Percentiles rank a stretch among this genome's conserved stretches.
Evolutionary conservation across 2,329 filamentous ascomycete genomes (phyloP).

Genomic region (Neocatenulostroma microsporum): DNA sequence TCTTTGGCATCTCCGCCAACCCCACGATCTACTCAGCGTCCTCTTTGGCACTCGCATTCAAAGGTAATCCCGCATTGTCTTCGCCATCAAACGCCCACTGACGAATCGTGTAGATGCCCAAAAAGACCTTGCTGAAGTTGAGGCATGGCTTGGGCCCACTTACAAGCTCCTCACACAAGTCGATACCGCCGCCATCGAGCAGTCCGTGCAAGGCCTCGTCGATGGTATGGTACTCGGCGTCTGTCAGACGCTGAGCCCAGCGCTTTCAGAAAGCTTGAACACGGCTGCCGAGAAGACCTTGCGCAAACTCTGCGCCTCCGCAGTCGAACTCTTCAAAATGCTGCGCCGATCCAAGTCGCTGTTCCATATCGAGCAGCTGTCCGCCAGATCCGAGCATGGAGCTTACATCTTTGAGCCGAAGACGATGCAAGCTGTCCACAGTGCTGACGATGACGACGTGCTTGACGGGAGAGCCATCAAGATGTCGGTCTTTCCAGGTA

Average conservation of each 20-base stretch:
- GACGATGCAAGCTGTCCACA: slow-evolving; percentile 4
- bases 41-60: no score
- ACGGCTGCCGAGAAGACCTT: background rate
- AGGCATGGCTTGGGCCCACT: slow-evolving; percentile 6
- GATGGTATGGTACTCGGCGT: background rate
- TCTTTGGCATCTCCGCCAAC: no score
- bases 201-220: background rate
- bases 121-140: background rate
- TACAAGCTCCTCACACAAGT: slow-evolving; percentile 1
- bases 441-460: slow-evolving; percentile 3
- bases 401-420: background rate
- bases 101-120: background rate
- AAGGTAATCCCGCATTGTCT: no score
- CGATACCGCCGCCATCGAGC: background rate
- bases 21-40: no score
- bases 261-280: background rate
- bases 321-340: slow-evolving; percentile 1
- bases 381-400: background rate
- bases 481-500: slow-evolving; percentile 5
- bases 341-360: slow-evolving; percentile 5
- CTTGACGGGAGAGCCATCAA: background rate
- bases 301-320: background rate
- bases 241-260: background rate
- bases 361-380: background rate
- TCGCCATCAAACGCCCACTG: no score